These are phyloP conservation scores for Dendrobium catenatum DNA, from an alignment of 106 monocot species.

Conservation along the genomic window DNA sequence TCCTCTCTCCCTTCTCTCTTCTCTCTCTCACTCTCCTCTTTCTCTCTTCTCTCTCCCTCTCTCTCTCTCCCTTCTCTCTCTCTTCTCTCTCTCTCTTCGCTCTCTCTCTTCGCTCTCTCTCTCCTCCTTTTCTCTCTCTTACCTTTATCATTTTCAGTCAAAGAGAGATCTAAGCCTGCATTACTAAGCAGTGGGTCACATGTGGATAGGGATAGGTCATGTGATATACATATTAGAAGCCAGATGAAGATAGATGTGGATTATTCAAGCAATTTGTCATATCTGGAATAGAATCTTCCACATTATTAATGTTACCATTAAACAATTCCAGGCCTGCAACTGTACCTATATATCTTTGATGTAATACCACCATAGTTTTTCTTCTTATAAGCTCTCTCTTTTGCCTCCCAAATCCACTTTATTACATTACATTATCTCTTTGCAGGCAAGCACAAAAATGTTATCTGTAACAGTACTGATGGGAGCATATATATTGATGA, in stretches of 20 bases:
- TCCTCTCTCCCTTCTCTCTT: too few species aligned
- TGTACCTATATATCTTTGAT: not conserved
- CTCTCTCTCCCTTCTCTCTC: too few species aligned
- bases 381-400: too few species aligned
- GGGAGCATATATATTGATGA: too few species aligned
- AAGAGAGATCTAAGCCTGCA: slow-evolving; percentile 26
- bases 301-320: slow-evolving; percentile 28
- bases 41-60: too few species aligned
- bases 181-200: slow-evolving; percentile 36
- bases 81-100: too few species aligned
- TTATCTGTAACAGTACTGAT: not conserved
- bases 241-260: slow-evolving; percentile 13
- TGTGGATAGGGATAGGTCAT: slow-evolving; percentile 46
- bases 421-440: too few species aligned
- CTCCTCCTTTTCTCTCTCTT: not conserved
- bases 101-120: not conserved
- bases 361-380: not conserved
- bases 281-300: slow-evolving; percentile 66
- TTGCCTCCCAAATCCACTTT: too few species aligned
- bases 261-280: slow-evolving; percentile 30
- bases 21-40: too few species aligned
- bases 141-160: slow-evolving; percentile 21
- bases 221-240: slow-evolving; percentile 23
- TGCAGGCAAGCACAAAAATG: too few species aligned
- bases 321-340: not conserved